Evolutionary conservation across 106 monocot species (phyloP).

Genomic region (Xerophyta viscosa): DNA sequence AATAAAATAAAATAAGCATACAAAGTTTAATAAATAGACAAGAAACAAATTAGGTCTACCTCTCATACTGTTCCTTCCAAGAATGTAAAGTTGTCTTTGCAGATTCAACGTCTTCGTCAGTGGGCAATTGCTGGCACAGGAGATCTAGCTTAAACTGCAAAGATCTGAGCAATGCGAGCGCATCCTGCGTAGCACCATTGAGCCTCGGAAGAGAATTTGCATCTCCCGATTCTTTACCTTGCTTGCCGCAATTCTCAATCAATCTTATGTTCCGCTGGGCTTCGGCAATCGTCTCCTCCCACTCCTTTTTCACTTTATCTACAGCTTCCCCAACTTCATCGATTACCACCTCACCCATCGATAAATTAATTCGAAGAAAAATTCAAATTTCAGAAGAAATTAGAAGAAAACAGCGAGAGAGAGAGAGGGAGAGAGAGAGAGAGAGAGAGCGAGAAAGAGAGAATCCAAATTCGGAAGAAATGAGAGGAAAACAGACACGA

Average conservation of each 20-base stretch:
- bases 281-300: slow-evolving; percentile 17
- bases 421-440: too few relatives aligned
- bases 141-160: slow-evolving; percentile 73
- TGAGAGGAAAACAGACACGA: too few relatives aligned
- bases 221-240: slow-evolving; percentile 65
- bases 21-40: not conserved
- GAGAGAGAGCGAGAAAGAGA: too few relatives aligned
- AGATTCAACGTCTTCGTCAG: slow-evolving; percentile 40
- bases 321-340: slow-evolving; percentile 67
- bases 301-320: slow-evolving; percentile 29
- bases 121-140: slow-evolving; percentile 67
- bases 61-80: slow-evolving; percentile 77
- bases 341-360: slow-evolving; percentile 9
- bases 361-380: too few relatives aligned
- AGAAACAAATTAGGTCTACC: slow-evolving; percentile 20
- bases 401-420: too few relatives aligned
- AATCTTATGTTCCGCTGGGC: slow-evolving; percentile 26
- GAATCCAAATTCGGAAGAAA: too few relatives aligned
- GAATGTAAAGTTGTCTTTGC: slow-evolving; percentile 23
- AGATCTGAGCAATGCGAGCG: slow-evolving; percentile 55
- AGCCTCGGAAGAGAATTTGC: slow-evolving; percentile 65
- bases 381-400: not conserved
- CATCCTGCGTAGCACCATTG: slow-evolving; percentile 68
- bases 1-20: slow-evolving; percentile 1
- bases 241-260: slow-evolving; percentile 57